phyloP scores from a whole-genome alignment of 345 rosid species.

The Combretum micranthum region DNA sequence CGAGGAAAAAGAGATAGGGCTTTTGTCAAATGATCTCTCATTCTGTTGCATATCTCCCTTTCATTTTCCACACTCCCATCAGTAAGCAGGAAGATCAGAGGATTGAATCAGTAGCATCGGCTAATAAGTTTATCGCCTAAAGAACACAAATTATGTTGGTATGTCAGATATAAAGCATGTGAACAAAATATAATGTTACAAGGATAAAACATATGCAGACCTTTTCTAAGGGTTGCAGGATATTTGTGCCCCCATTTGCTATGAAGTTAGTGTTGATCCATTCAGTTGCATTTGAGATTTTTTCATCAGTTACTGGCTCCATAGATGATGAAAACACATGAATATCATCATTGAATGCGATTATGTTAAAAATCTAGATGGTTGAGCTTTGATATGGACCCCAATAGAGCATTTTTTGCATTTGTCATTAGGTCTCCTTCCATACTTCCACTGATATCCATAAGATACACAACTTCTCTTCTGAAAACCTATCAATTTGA shows the following conservation, averaged over 20 bases:
- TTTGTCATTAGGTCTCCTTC: slow-evolving; percentile 53
- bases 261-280: slow-evolving; percentile 54
- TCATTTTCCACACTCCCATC: slow-evolving; percentile 91
- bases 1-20: slow-evolving; percentile 54
- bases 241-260: slow-evolving; percentile 66
- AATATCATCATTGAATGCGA: slow-evolving; percentile 73
- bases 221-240: slow-evolving; percentile 58
- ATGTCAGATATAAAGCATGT: not conserved
- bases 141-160: slow-evolving; percentile 3
- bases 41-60: slow-evolving; percentile 57
- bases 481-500: slow-evolving; percentile 48
- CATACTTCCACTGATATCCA: slow-evolving; percentile 90
- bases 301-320: slow-evolving; percentile 57
- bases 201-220: slow-evolving; percentile 19
- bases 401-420: slow-evolving; percentile 53
- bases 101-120: slow-evolving; percentile 47
- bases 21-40: slow-evolving; percentile 33
- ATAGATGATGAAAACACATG: slow-evolving; percentile 49
- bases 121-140: slow-evolving; percentile 75
- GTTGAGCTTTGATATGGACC: slow-evolving; percentile 43
- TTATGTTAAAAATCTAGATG: slow-evolving; percentile 75
- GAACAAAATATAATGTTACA: not conserved
- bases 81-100: slow-evolving; percentile 75
- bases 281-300: slow-evolving; percentile 41
- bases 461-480: slow-evolving; percentile 61